phyloP scores from a whole-genome alignment of 2,329 filamentous ascomycete species.

The Byssothecium circinans region DNA sequence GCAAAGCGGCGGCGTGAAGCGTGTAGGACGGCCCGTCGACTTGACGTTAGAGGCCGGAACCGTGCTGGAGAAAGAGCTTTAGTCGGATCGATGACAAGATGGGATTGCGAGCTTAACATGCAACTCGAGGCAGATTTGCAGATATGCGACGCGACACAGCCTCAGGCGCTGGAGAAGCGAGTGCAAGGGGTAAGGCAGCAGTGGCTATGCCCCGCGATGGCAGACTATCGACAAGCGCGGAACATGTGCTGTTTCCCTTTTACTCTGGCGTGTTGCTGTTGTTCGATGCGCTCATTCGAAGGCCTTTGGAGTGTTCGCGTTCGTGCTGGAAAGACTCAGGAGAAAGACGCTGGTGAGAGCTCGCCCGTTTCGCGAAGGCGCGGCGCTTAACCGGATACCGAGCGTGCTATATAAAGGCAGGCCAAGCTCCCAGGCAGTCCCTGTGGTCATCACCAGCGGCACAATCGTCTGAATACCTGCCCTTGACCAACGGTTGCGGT shows the following conservation, averaged over 20 bases:
- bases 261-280: slow-evolving; percentile 5
- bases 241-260: slow-evolving; percentile 8
- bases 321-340: slow-evolving; percentile 3
- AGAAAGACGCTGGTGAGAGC: slow-evolving; percentile 4
- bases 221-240: slow-evolving; percentile 2
- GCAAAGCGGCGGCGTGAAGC: slow-evolving; percentile 14
- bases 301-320: background rate
- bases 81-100: slow-evolving; percentile 35
- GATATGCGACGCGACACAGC: slow-evolving; percentile 39
- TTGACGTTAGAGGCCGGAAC: slow-evolving; percentile 18
- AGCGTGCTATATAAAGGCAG: slow-evolving; percentile 29
- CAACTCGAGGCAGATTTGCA: slow-evolving; percentile 41
- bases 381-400: slow-evolving; percentile 33
- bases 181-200: slow-evolving; percentile 16
- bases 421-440: slow-evolving; percentile 18
- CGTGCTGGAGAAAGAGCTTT: slow-evolving; percentile 15
- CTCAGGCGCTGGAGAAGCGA: slow-evolving; percentile 30
- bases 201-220: slow-evolving; percentile 28
- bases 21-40: slow-evolving; percentile 18
- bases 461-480: background rate
- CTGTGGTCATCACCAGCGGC: background rate
- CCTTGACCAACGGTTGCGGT: background rate
- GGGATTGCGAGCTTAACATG: slow-evolving; percentile 30
- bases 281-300: background rate
- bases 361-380: slow-evolving; percentile 12